Conservation (phyloP, 1,284 basidiomycete species). For the Sphaerobolus stellatus region DNA sequence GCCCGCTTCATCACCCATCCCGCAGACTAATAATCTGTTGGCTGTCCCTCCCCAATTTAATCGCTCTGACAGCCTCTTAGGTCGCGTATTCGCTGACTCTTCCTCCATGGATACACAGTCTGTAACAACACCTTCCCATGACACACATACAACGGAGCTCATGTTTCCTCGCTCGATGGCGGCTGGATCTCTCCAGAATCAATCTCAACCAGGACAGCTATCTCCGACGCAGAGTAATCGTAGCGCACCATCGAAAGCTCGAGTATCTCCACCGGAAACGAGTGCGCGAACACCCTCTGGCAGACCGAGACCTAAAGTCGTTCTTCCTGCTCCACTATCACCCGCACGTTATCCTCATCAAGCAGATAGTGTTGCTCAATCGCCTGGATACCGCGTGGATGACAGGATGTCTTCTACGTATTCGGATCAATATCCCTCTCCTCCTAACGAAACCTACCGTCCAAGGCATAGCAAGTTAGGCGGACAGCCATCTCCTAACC, state of each 20-base stretch:
- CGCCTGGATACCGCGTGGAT: too few relatives aligned
- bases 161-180: neutral
- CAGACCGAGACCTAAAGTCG: constrained; percentile 8
- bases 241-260: neutral
- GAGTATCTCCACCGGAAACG: neutral
- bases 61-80: constrained; percentile 30
- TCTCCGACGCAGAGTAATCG: neutral
- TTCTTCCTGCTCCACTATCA: constrained; percentile 14
- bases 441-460: too few relatives aligned
- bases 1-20: constrained; percentile 16
- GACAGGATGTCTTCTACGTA: too few relatives aligned
- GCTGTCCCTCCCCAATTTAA: constrained; percentile 7
- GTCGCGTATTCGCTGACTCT: constrained; percentile 26
- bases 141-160: neutral
- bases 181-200: neutral
- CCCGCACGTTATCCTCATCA: constrained; percentile 10
- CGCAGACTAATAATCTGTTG: constrained; percentile 16
- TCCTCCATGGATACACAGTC: constrained; percentile 2
- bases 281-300: neutral
- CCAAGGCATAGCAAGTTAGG: too few relatives aligned
- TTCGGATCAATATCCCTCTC: too few relatives aligned
- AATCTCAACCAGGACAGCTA: neutral
- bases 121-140: neutral
- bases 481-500: too few relatives aligned
- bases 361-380: neutral